Conservation (phyloP, 371 early-diverging fungal species). For the Lichtheimia ornata region DNA sequence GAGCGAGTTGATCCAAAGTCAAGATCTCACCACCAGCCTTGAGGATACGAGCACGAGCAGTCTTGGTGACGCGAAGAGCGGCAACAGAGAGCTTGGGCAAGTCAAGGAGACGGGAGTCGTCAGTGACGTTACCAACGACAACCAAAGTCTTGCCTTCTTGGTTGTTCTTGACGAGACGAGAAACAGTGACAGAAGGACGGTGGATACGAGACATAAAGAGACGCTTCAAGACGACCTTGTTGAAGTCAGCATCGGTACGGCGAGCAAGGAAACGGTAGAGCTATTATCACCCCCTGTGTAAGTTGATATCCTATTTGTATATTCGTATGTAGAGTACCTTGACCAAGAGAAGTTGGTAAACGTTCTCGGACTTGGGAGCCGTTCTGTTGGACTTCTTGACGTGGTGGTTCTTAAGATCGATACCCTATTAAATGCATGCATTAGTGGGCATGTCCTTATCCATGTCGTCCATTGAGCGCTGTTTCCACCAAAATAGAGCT, state of each 20-base stretch:
- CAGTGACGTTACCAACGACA: constrained; percentile 95
- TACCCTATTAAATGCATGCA: constrained; percentile 66
- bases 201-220: constrained; percentile 97
- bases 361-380: constrained; percentile 88
- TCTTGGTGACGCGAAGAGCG: constrained; percentile 93
- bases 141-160: constrained; percentile 83
- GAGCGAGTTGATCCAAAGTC: constrained; percentile 98
- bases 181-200: constrained; percentile 94
- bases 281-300: constrained; percentile 37
- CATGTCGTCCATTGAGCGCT: neutral
- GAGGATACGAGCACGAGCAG: constrained; percentile 95
- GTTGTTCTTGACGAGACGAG: constrained; percentile 80
- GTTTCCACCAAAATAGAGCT: neutral
- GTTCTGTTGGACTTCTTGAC: constrained; percentile 85
- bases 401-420: constrained; percentile 95
- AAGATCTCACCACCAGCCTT: constrained; percentile 98
- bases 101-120: constrained; percentile 91
- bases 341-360: constrained; percentile 90
- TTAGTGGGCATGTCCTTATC: neutral
- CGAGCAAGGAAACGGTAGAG: constrained; percentile 98
- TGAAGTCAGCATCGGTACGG: constrained; percentile 97
- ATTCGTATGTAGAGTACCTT: constrained; percentile 58
- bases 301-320: too few relatives aligned
- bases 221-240: constrained; percentile 97
- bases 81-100: constrained; percentile 96